Conservation (phyloP, 2,329 filamentous ascomycete species). For the Phaeoacremonium minimum region DNA sequence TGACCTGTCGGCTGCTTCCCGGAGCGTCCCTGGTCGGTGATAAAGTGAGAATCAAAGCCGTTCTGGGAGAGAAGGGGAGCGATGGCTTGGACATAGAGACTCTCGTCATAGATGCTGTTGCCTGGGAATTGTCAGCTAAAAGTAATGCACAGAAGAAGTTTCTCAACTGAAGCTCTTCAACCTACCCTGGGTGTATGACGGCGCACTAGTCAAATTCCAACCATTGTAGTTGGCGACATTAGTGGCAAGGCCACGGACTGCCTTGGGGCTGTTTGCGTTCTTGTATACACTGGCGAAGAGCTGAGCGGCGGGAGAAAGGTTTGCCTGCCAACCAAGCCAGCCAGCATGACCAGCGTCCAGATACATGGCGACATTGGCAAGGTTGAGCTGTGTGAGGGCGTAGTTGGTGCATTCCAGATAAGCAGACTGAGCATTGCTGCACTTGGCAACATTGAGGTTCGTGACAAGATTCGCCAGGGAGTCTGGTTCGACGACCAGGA, state of each 20-base stretch:
- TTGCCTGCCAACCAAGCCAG: conserved; percentile 55
- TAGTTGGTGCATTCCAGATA: conserved; percentile 48
- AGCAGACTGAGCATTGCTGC: conserved; percentile 37
- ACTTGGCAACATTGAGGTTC: conserved; percentile 47
- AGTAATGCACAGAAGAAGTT: no score
- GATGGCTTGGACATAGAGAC: conserved; percentile 59
- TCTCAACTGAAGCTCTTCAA: conserved; percentile 3
- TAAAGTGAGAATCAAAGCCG: conserved; percentile 42
- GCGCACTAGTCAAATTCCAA: conserved; percentile 34
- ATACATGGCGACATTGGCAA: conserved; percentile 55
- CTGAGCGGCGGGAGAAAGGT: conserved; percentile 42
- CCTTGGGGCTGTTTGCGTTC: conserved; percentile 40
- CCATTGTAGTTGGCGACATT: conserved; percentile 58
- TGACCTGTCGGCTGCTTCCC: conserved; percentile 59
- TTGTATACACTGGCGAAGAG: conserved; percentile 44
- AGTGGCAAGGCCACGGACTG: conserved; percentile 50
- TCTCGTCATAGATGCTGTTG: conserved; percentile 48
- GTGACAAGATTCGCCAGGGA: conserved; percentile 56
- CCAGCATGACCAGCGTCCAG: conserved; percentile 54
- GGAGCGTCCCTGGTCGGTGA: conserved; percentile 48
- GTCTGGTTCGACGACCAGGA: conserved; percentile 50
- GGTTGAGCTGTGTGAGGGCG: conserved; percentile 45
- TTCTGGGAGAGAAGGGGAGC: conserved; percentile 51
- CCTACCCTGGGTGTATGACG: conserved; percentile 36
- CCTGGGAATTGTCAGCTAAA: no score